These are phyloP conservation scores for Beauveria sp. DNA, from an alignment of 2,329 filamentous ascomycete species.

Conservation along the genomic window DNA sequence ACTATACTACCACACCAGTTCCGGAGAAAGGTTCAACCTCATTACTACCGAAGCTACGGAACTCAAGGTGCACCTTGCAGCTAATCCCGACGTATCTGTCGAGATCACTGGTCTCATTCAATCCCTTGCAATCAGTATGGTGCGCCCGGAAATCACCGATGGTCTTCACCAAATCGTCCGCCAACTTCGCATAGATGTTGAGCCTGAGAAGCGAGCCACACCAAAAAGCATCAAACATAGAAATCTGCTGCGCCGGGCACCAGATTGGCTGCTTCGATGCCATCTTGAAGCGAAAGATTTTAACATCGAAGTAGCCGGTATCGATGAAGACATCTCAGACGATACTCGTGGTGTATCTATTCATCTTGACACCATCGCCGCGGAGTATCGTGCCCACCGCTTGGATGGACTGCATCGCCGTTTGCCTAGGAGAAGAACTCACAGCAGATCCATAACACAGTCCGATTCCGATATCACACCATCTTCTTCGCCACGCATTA, in stretches of 20 bases:
- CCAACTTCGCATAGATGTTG: conserved; percentile 66
- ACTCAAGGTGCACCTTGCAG: conserved; percentile 75
- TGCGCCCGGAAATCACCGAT: conserved; percentile 85
- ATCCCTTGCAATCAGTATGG: conserved; percentile 82
- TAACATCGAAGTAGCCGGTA: conserved; percentile 81
- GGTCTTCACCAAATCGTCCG: conserved; percentile 86
- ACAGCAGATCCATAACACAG: conserved; percentile 62
- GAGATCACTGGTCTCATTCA: conserved; percentile 72
- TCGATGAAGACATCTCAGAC: conserved; percentile 75
- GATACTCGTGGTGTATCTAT: conserved; percentile 76
- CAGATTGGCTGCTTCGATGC: conserved; percentile 76
- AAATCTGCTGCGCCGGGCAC: conserved; percentile 71
- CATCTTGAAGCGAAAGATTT: conserved; percentile 84
- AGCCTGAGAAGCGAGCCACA: conserved; percentile 47
- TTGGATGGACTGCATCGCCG: conserved; percentile 55
- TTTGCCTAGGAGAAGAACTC: conserved; percentile 60
- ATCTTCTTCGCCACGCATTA: conserved; percentile 30
- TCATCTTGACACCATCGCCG: conserved; percentile 79
- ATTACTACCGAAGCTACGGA: conserved; percentile 84
- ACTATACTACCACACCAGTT: conserved; percentile 88
- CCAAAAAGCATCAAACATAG: conserved; percentile 44
- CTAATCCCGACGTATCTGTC: conserved; percentile 78
- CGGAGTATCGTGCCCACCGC: conserved; percentile 81
- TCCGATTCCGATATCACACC: conserved; percentile 55
- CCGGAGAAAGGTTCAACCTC: conserved; percentile 75